Evolutionary conservation across 2,329 filamentous ascomycete genomes (phyloP).

Genomic region (Neonectria sp.): DNA sequence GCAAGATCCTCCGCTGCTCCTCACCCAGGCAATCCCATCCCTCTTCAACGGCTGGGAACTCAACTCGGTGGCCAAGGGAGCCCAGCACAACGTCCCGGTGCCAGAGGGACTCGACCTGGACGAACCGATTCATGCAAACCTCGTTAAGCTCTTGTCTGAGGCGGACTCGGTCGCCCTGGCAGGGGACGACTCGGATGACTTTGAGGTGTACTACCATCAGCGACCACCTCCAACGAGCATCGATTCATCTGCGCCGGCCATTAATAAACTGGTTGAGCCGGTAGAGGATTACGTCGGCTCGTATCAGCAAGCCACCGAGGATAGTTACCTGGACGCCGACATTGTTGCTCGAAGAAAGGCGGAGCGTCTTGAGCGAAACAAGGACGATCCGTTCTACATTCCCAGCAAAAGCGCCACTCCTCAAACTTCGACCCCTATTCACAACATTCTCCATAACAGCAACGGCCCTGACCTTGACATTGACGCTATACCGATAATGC

Average conservation of each 20-base stretch:
- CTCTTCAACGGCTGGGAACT: constrained; percentile 90
- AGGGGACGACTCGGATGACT: constrained; percentile 74
- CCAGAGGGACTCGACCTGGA: constrained; percentile 85
- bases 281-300: constrained; percentile 66
- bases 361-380: constrained; percentile 85
- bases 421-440: constrained; percentile 81
- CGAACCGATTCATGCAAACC: constrained; percentile 82
- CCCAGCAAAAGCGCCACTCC: constrained; percentile 65
- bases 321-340: constrained; percentile 79
- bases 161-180: constrained; percentile 66
- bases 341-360: constrained; percentile 81
- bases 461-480: constrained; percentile 89
- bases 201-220: constrained; percentile 77
- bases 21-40: constrained; percentile 91
- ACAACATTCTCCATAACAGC: constrained; percentile 79
- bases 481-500: constrained; percentile 96
- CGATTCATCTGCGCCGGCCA: constrained; percentile 67
- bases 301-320: constrained; percentile 73
- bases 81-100: constrained; percentile 88
- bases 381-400: constrained; percentile 97
- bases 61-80: constrained; percentile 88
- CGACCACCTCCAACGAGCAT: constrained; percentile 66
- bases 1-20: constrained; percentile 83
- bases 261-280: constrained; percentile 66
- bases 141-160: constrained; percentile 76